Evolutionary conservation across 139 green algal species (phyloP).

Genomic region (Spirogloea muscicola): DNA sequence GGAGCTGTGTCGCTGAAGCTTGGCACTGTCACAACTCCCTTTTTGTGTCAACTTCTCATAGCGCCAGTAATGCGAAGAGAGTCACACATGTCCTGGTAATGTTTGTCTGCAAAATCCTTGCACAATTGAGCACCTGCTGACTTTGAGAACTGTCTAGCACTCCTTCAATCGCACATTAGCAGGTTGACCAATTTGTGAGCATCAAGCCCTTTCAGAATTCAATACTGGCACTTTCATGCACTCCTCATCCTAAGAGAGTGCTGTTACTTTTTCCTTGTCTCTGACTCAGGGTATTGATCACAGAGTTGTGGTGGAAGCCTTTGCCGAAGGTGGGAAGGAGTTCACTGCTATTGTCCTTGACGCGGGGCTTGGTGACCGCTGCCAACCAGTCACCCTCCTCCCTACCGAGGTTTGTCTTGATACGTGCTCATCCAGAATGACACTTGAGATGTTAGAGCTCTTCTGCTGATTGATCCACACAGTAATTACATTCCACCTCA

Average conservation of each 20-base stretch:
- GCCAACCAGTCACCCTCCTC: conserved; percentile 57
- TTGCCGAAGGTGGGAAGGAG: conserved; percentile 42
- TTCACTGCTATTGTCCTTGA: conserved; percentile 55
- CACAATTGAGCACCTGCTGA: not conserved
- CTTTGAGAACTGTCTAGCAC: not conserved
- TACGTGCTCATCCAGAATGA: not conserved
- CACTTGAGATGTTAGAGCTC: not conserved
- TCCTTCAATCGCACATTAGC: not conserved
- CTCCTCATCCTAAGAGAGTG: not conserved
- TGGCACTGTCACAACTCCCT: not conserved
- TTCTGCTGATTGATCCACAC: not conserved
- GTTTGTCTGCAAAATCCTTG: not conserved
- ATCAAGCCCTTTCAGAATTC: too few species aligned
- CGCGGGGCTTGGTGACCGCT: not conserved
- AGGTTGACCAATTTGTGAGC: not conserved
- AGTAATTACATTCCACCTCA: not conserved
- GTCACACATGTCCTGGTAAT: not conserved
- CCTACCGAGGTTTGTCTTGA: conserved; percentile 56
- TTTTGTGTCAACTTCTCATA: not conserved
- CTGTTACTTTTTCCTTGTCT: not conserved
- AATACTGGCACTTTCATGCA: not conserved
- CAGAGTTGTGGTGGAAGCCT: conserved; percentile 46
- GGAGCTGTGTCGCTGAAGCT: not conserved
- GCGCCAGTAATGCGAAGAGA: not conserved
- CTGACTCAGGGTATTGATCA: conserved; percentile 33